Percentiles rank a stretch among this genome's conserved stretches.
Evolutionary conservation across 257 asterid genomes (phyloP).

Genomic region (Haberlea rhodopensis): DNA sequence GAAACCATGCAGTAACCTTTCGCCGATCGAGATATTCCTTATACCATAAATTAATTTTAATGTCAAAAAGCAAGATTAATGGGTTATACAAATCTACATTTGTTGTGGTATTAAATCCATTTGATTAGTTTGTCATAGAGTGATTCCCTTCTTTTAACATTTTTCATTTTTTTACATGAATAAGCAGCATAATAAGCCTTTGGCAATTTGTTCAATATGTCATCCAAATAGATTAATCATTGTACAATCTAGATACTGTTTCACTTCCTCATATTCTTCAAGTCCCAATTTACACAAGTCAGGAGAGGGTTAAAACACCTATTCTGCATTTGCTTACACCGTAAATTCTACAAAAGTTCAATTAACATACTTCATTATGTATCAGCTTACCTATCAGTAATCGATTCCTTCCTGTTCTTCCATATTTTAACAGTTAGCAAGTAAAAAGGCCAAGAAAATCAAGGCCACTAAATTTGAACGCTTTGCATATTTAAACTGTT

Average conservation of each 20-base stretch:
- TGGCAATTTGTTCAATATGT: no score
- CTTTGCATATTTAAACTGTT: background rate
- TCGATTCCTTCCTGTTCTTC: background rate
- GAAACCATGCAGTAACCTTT: constrained; percentile 85
- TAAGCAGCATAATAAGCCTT: background rate
- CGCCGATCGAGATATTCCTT: constrained; percentile 92
- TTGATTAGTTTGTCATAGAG: background rate
- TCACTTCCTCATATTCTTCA: background rate
- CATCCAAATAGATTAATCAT: no score
- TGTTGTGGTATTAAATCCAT: background rate
- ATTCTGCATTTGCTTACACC: background rate
- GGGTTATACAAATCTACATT: background rate
- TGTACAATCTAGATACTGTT: background rate
- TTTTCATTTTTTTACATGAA: background rate
- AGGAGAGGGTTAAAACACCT: background rate
- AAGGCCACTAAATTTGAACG: background rate
- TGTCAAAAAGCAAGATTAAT: background rate
- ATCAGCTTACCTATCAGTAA: background rate
- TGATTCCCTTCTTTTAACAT: background rate
- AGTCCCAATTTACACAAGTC: background rate
- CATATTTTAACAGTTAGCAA: constrained; percentile 5
- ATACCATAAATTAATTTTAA: constrained; percentile 26
- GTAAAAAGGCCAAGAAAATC: constrained; percentile 14
- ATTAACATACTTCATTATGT: no score
- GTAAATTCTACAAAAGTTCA: no score